phyloP scores from a whole-genome alignment of 345 rosid genomes.

The Eucalyptus viminalis region DNA sequence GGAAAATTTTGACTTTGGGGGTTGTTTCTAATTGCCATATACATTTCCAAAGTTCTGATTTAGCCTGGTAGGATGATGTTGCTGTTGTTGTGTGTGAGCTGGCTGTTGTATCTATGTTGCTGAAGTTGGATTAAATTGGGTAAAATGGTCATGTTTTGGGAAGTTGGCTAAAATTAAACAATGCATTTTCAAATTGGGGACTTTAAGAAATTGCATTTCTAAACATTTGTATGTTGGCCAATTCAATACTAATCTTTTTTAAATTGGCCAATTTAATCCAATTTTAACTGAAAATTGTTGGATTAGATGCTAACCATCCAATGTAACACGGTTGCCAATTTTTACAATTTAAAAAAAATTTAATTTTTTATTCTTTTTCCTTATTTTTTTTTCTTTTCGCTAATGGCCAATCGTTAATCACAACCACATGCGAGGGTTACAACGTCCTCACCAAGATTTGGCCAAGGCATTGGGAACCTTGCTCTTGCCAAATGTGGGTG shows the following conservation, averaged over 20 bases:
- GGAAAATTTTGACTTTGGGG: no score
- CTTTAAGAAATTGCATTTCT: neutral
- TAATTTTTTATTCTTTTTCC: neutral
- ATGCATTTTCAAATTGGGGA: neutral
- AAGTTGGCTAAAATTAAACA: neutral
- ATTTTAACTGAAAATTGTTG: neutral
- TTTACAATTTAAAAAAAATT: neutral
- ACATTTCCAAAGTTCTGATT: no score
- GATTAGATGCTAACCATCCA: neutral
- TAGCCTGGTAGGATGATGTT: no score
- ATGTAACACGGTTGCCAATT: accelerated
- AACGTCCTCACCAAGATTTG: neutral
- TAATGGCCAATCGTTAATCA: neutral
- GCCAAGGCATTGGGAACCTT: neutral
- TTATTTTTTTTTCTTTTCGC: neutral
- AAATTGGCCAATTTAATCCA: neutral
- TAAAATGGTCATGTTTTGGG: neutral
- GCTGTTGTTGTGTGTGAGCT: no score
- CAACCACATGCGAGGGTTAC: neutral
- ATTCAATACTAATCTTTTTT: neutral
- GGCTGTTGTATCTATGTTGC: no score
- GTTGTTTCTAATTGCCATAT: no score
- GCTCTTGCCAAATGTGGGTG: neutral
- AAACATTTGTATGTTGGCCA: neutral
- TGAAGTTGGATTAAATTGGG: neutral